phyloP scores from a whole-genome alignment of 192 early-diverging fungal species.

The Entophlyctis luteolus region DNA sequence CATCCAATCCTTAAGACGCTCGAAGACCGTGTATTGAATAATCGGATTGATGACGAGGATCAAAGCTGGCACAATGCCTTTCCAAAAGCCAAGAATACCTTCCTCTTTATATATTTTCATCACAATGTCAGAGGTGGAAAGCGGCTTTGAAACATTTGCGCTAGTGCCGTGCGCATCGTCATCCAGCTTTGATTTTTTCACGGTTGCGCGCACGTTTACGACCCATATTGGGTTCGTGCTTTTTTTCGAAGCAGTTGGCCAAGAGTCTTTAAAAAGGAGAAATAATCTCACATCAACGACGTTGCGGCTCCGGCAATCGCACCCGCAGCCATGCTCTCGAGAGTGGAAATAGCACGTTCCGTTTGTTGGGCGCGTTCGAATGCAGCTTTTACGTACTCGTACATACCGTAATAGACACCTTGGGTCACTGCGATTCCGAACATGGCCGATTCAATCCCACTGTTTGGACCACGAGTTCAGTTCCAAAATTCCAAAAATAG shows the following conservation, averaged over 20 bases:
- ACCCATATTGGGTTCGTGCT: conserved; percentile 99
- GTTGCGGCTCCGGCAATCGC: conserved; percentile 72
- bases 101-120: conserved; percentile 82
- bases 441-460: conserved; percentile 88
- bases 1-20: conserved; percentile 74
- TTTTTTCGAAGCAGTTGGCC: conserved; percentile 59
- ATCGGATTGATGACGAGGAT: conserved; percentile 99
- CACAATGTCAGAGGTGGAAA: conserved; percentile 49
- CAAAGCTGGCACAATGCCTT: conserved; percentile 89
- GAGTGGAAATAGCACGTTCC: conserved; percentile 67
- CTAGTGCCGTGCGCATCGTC: conserved; percentile 24
- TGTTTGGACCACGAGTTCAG: conserved; percentile 15
- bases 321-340: conserved; percentile 89
- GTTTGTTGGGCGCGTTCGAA: conserved; percentile 65
- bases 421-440: conserved; percentile 97
- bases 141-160: conserved; percentile 30
- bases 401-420: conserved; percentile 67
- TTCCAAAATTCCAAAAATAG: not conserved
- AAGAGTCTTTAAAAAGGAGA: not conserved
- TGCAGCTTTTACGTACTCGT: conserved; percentile 80
- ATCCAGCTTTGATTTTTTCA: conserved; percentile 60
- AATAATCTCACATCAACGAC: conserved; percentile 17
- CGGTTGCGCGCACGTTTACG: conserved; percentile 86
- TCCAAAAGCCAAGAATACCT: conserved; percentile 82
- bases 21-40: conserved; percentile 99